phyloP scores from a whole-genome alignment of 305 asterid species.

The Fraxinus latifolia region DNA sequence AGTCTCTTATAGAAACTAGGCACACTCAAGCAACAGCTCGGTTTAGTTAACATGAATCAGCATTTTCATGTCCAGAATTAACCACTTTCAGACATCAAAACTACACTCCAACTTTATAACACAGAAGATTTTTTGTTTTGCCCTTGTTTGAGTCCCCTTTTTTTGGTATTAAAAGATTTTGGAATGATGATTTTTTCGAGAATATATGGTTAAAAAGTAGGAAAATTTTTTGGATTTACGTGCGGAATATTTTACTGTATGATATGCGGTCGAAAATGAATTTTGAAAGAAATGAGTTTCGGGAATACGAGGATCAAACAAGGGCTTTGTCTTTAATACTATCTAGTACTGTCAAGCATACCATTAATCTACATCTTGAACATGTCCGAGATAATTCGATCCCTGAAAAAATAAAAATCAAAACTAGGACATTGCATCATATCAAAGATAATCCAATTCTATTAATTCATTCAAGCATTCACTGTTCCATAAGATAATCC shows the following conservation, averaged over 20 bases:
- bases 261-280: too few species aligned
- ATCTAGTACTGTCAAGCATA: not conserved
- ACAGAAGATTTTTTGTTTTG: not conserved
- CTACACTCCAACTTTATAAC: not conserved
- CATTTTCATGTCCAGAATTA: not conserved
- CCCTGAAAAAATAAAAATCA: not conserved
- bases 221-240: too few species aligned
- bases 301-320: too few species aligned
- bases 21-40: not conserved
- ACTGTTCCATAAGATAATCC: not conserved
- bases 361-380: not conserved
- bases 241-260: too few species aligned
- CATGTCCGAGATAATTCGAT: not conserved
- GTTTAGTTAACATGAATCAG: not conserved
- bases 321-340: too few species aligned
- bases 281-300: too few species aligned
- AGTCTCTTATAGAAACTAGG: not conserved
- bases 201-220: too few species aligned
- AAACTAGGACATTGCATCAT: not conserved
- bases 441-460: not conserved
- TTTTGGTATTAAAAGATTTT: too few species aligned
- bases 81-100: not conserved
- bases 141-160: too few species aligned
- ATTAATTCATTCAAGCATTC: not conserved
- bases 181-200: too few species aligned